Base-by-base conservation (phyloP, 2,329 filamentous ascomycete species). In the Stagonosporopsis tanaceti region DNA sequence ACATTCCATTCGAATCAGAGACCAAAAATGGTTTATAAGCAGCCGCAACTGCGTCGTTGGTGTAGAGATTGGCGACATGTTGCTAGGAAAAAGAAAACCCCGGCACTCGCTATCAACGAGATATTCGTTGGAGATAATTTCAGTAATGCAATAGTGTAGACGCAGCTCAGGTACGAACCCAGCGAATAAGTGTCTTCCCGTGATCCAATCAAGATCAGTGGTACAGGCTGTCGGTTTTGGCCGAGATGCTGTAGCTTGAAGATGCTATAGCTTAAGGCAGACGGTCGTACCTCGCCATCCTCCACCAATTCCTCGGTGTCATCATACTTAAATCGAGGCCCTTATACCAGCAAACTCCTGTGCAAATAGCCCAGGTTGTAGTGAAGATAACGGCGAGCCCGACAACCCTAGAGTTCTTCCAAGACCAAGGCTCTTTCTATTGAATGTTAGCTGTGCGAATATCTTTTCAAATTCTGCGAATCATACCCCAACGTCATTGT, bases 341-440 rank as follows among this genome's bases (percentile, higher is more conserved):
- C 35, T 63, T 67, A 57, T 60, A 69, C 66, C 64, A 65, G 48
- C 67, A 69, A 32, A 67, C 59, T 2, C 54, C 66, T 38, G 61
- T 64, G 11, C 61, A 67, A 12, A 68, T 34, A 6, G 57, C 62
- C 67, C 67, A 69, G 2, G 67, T 64, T 0, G 64, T 62, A 0
- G 59, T 59, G 11, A 69, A 47, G 30, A 69, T 69, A 20, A 69
- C n/a, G 6, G 54, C 67, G 28, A 69, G 42, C 11, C 67, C 67
- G 27, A 69, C 66, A n/a, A 68, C 42, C 27, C 66, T 68, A 6
- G 66, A 68, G 38, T 64, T 63, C 40, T 68, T 69, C 67, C 67
- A 69, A 5, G 64, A 67, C 64, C 67, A 69, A 30, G 59, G 56
- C 38, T 66, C 59, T 17, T 65, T 62, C 15, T 68, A 37, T 25